Evolutionary conservation across 352 stramenopile genomes (phyloP), one percentile per base, ranked within the genome.

Genomic region (Elongisporangium undulatum): DNA sequence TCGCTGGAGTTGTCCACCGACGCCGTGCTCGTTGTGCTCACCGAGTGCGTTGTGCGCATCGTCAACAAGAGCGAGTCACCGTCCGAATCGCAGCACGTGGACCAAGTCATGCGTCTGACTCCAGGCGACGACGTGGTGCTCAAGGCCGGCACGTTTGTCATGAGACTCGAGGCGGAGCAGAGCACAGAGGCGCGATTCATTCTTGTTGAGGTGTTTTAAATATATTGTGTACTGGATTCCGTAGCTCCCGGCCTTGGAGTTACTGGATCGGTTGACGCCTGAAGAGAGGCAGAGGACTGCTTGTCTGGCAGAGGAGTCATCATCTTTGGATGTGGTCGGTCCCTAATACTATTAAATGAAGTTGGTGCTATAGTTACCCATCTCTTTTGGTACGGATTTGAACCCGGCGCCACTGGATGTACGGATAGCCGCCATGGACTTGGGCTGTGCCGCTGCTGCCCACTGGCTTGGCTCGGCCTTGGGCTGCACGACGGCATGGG

Each of bases 261-360:
- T n/a, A n/a, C n/a, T n/a, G n/a, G n/a, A n/a, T n/a, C n/a, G n/a
- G n/a, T n/a, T n/a, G n/a, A n/a, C n/a, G n/a, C n/a, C n/a, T n/a
- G n/a, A n/a, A n/a, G n/a, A n/a, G n/a, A n/a, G n/a, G n/a, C n/a
- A n/a, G n/a, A n/a, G n/a, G n/a, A n/a, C n/a, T n/a, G n/a, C n/a
- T n/a, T n/a, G n/a, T n/a, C n/a, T n/a, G n/a, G n/a, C n/a, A n/a
- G n/a, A n/a, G n/a, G n/a, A n/a, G n/a, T n/a, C n/a, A n/a, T n/a
- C n/a, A n/a, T n/a, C n/a, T n/a, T n/a, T n/a, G n/a, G n/a, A n/a
- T n/a, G n/a, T n/a, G n/a, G n/a, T n/a, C n/a, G n/a, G n/a, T n/a
- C n/a, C n/a, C n/a, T n/a, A n/a, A n/a, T 34, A 34, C 7, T 34
- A 66, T 19, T 70, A 77, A 60, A 79, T 70, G 68, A 77, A 71